Evolutionary conservation across 192 early-diverging fungal genomes (phyloP), one percentile per base, ranked within the genome.

Genomic region (Backusella westeae): DNA sequence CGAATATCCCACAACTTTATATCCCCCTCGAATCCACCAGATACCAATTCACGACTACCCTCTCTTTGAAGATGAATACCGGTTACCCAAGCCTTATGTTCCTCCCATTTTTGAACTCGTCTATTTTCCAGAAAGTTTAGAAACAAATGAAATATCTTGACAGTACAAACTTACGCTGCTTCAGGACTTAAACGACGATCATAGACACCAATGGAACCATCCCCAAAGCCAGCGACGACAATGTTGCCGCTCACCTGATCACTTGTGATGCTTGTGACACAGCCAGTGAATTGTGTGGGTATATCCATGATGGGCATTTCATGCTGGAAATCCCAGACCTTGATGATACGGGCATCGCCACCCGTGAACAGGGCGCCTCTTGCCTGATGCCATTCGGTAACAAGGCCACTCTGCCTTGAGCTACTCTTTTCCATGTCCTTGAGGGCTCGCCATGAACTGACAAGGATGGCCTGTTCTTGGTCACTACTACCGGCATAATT

Each of bases 301-400:
- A 92, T 88, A 74, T 86, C 85, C 91, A 59, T 59, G 17, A 92
- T 81, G 42, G 89, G 91, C 32, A 92, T 75, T 74, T 96, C 95
- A 39, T 89, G 86, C 10, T 91, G 86, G 12, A 93, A 92, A 85
- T 95, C 94, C 95, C 95, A 96, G 0, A 96, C 86, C 53, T 89
- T 83, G 67, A 95, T 90, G 15, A 89, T 72, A 15, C 87, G 73
- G 6, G 85, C 81, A 77, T 93, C 92, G 21, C 95, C 95, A 46
- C 87, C 88, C 23, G 91, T 87, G 26, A 92, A 80, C 1, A 96
- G 77, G 1, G 79, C 75, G 8, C 94, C 95, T 19, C 87, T 81
- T 32, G 77, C 75, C 83, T 96, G 95, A 75, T 96, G 92, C 95
- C 95, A 96, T 26, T 95, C 93, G 1, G 83, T 84, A 7, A 95